Percentiles rank a stretch among this genome's conserved stretches.
Evolutionary conservation across 1,284 basidiomycete species (phyloP).

Genomic region (Cryptococcus sp.): DNA sequence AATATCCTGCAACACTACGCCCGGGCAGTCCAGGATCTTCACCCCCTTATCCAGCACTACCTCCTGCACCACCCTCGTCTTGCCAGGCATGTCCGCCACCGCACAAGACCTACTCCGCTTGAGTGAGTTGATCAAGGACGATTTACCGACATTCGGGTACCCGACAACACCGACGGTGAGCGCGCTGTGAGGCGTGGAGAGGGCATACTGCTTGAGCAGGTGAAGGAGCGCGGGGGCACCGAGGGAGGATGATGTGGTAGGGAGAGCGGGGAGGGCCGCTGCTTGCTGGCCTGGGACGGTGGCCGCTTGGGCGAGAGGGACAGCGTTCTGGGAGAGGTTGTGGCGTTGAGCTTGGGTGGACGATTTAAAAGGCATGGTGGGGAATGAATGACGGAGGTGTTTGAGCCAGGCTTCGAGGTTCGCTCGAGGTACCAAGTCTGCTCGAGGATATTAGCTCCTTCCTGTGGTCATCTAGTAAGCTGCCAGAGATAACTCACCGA

Average conservation of each 20-base stretch:
- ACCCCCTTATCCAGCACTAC: slow-evolving; percentile 90
- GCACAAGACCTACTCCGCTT: slow-evolving; percentile 82
- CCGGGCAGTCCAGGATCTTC: slow-evolving; percentile 90
- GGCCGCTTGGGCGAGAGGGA: slow-evolving; percentile 39
- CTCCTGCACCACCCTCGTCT: slow-evolving; percentile 91
- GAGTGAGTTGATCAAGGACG: slow-evolving; percentile 89
- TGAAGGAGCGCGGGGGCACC: slow-evolving; percentile 65
- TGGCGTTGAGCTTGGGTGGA: slow-evolving; percentile 74
- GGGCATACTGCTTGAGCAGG: slow-evolving; percentile 85
- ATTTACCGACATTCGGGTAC: slow-evolving; percentile 97
- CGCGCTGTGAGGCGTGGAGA: slow-evolving; percentile 62
- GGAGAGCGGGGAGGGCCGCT: slow-evolving; percentile 35
- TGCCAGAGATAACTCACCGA: slow-evolving; percentile 59
- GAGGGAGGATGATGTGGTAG: slow-evolving; percentile 64
- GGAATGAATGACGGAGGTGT: slow-evolving; percentile 84
- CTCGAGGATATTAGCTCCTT: slow-evolving; percentile 6
- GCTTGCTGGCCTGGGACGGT: slow-evolving; percentile 47
- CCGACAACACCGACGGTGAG: slow-evolving; percentile 92
- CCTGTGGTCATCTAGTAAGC: background rate
- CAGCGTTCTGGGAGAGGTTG: slow-evolving; percentile 59
- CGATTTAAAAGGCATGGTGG: slow-evolving; percentile 90
- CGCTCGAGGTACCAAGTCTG: slow-evolving; percentile 82
- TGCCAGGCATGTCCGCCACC: slow-evolving; percentile 92
- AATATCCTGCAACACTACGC: slow-evolving; percentile 70
- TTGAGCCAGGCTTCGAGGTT: slow-evolving; percentile 90